A percentile compares a stretch with the other conserved stretches of the same genome.
These are phyloP conservation scores for Teratosphaeria destructans DNA, from an alignment of 2,329 filamentous ascomycete genomes.

Conservation along the genomic window DNA sequence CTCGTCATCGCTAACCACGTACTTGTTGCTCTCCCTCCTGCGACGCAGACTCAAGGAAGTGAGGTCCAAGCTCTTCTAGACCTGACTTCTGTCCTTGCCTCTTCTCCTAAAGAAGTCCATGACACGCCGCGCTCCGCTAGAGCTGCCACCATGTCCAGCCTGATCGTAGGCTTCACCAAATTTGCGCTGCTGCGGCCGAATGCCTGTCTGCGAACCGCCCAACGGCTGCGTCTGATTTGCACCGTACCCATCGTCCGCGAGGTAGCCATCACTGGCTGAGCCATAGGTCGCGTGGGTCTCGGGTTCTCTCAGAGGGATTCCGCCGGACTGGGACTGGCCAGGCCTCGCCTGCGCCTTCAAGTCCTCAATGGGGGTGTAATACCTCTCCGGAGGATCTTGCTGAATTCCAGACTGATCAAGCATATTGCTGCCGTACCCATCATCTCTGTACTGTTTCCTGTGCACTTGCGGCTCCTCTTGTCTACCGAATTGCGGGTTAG, in stretches of 20 bases:
- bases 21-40: background rate
- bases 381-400: slow-evolving; percentile 21
- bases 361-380: slow-evolving; percentile 21
- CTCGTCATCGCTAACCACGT: background rate
- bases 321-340: slow-evolving; percentile 2
- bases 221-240: slow-evolving; percentile 23
- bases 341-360: slow-evolving; percentile 5
- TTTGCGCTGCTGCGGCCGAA: slow-evolving; percentile 68
- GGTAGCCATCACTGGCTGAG: background rate
- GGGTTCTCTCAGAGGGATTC: background rate
- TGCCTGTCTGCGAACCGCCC: slow-evolving; percentile 31
- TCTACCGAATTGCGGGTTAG: slow-evolving; percentile 4
- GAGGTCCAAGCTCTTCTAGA: background rate
- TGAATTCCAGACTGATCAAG: slow-evolving; percentile 8
- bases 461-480: slow-evolving; percentile 9
- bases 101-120: slow-evolving; percentile 97
- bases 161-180: slow-evolving; percentile 83
- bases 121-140: slow-evolving; percentile 76
- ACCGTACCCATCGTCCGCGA: slow-evolving; percentile 18
- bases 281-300: slow-evolving; percentile 17
- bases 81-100: slow-evolving; percentile 47
- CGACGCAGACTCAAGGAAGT: background rate
- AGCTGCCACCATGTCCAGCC: slow-evolving; percentile 60
- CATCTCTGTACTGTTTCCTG: slow-evolving; percentile 23
- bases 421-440: slow-evolving; percentile 18